Conservation (phyloP, 1,284 basidiomycete species). For the Boletus semigastroideus region DNA sequence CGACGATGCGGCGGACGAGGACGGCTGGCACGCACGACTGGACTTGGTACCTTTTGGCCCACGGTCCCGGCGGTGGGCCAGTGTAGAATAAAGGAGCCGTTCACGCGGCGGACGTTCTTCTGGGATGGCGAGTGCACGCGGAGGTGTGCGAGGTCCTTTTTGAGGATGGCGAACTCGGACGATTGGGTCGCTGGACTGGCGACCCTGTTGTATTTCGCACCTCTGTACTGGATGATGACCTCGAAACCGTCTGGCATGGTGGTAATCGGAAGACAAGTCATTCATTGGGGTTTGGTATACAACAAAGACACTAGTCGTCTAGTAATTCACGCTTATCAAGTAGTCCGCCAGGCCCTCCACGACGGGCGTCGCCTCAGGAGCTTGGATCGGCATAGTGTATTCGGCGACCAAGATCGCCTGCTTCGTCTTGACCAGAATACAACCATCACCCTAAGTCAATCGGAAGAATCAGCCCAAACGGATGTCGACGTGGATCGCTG, state of each 20-base stretch:
- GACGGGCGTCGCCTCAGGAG: constrained; percentile 68
- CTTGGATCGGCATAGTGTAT: constrained; percentile 72
- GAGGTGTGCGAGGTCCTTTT: constrained; percentile 27
- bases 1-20: background rate
- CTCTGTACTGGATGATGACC: constrained; percentile 24
- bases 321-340: constrained; percentile 65
- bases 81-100: constrained; percentile 24
- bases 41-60: constrained; percentile 3
- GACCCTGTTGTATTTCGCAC: constrained; percentile 15
- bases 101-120: constrained; percentile 21
- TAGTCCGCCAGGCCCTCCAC: constrained; percentile 83
- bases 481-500: background rate
- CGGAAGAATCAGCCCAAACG: background rate
- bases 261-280: background rate
- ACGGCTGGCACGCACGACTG: constrained; percentile 9
- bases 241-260: constrained; percentile 24
- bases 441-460: constrained; percentile 70
- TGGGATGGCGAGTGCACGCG: constrained; percentile 29
- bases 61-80: constrained; percentile 22
- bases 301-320: constrained; percentile 24
- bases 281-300: background rate
- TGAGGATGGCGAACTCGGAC: constrained; percentile 28
- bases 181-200: constrained; percentile 13
- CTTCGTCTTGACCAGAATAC: constrained; percentile 83
- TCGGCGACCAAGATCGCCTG: constrained; percentile 85